Evolutionary conservation across 192 early-diverging fungal genomes (phyloP).

Genomic region (Spinellus fusiger): DNA sequence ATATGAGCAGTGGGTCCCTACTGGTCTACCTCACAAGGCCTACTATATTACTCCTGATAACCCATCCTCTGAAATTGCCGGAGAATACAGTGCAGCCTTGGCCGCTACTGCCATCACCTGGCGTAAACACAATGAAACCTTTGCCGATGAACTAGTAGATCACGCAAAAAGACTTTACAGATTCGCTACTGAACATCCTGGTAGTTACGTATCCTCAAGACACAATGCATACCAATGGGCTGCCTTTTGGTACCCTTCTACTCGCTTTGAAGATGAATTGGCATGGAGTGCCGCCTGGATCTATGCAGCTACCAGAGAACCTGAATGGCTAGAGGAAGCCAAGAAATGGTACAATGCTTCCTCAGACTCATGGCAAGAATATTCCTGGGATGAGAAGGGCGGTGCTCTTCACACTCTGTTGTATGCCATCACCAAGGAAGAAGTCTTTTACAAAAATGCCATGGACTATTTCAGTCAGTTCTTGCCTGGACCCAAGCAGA

Average conservation of each 20-base stretch:
- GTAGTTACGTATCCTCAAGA: slow-evolving; percentile 29
- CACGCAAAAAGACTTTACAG: slow-evolving; percentile 43
- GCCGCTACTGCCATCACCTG: slow-evolving; percentile 48
- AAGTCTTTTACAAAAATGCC: slow-evolving; percentile 27
- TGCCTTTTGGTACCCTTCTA: slow-evolving; percentile 44
- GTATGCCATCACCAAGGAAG: slow-evolving; percentile 36
- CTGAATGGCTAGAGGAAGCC: slow-evolving; percentile 37
- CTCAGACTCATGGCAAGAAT: slow-evolving; percentile 22
- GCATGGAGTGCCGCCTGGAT: slow-evolving; percentile 55
- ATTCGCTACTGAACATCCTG: slow-evolving; percentile 33
- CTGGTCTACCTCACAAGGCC: slow-evolving; percentile 26
- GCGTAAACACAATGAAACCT: slow-evolving; percentile 38
- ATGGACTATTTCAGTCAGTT: slow-evolving; percentile 29
- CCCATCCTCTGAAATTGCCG: slow-evolving; percentile 29
- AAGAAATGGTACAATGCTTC: slow-evolving; percentile 25
- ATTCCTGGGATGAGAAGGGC: slow-evolving; percentile 50
- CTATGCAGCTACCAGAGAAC: slow-evolving; percentile 42
- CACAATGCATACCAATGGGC: slow-evolving; percentile 36
- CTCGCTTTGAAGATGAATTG: slow-evolving; percentile 46
- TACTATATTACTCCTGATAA: slow-evolving; percentile 27
- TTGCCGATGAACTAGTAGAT: slow-evolving; percentile 36
- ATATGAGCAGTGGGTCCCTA: slow-evolving; percentile 37
- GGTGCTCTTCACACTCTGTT: slow-evolving; percentile 36
- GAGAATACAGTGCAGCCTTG: slow-evolving; percentile 50
- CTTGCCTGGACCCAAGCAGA: slow-evolving; percentile 27